These are phyloP conservation scores for Arbutus unedo DNA, from an alignment of 148 eudicot genomes.

Conservation along the genomic window DNA sequence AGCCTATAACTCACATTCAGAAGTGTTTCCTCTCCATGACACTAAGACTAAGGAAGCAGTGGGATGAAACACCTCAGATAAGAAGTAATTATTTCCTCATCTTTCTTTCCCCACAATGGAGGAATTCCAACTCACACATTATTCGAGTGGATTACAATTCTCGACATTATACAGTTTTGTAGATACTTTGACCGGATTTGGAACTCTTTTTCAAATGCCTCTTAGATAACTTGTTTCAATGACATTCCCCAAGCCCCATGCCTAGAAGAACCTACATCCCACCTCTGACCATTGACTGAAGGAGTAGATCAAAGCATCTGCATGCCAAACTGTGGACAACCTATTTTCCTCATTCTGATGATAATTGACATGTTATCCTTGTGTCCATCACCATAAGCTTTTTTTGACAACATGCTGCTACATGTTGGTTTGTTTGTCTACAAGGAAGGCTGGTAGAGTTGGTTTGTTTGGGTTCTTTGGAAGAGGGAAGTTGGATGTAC, in stretches of 20 bases:
- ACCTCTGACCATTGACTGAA: neutral
- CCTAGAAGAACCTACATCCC: neutral
- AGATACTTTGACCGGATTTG: neutral
- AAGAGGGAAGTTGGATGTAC: neutral
- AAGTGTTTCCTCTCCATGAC: neutral
- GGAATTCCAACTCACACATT: neutral
- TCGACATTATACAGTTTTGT: neutral
- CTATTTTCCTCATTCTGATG: neutral
- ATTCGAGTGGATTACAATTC: neutral
- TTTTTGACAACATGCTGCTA: neutral
- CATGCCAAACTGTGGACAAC: neutral
- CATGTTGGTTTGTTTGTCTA: neutral
- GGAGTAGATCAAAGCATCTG: neutral
- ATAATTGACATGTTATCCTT: neutral
- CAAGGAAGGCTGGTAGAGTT: neutral
- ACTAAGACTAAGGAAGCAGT: neutral
- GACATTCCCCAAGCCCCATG: slow-evolving; percentile 4
- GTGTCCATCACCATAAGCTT: neutral
- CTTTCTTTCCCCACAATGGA: neutral
- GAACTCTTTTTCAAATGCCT: neutral
- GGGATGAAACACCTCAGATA: neutral
- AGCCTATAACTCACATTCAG: neutral
- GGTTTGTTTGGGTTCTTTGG: neutral
- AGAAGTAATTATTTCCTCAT: neutral
- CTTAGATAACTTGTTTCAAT: neutral